Evolutionary conservation across 1,139 yeast genomes (phyloP).

Genomic region (Taiozyma sp.): DNA sequence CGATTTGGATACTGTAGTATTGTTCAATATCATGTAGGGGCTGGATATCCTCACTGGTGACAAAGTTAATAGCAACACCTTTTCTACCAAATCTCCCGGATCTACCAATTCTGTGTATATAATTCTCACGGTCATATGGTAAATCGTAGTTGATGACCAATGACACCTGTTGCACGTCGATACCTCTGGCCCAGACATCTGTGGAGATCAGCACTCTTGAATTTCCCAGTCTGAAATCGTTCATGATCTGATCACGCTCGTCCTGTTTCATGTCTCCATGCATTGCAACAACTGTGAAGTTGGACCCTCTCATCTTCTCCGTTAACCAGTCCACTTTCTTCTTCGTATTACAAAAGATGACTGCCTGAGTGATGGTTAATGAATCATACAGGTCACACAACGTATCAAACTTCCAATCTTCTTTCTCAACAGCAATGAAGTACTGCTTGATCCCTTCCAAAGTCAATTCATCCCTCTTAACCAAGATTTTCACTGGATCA

Average conservation of each 20-base stretch:
- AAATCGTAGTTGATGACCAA: constrained; percentile 89
- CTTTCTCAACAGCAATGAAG: constrained; percentile 81
- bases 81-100: constrained; percentile 95
- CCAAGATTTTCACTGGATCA: constrained; percentile 87
- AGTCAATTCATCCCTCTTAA: constrained; percentile 84
- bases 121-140: constrained; percentile 82
- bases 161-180: constrained; percentile 96
- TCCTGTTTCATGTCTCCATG: constrained; percentile 98
- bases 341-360: constrained; percentile 91
- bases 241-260: constrained; percentile 86
- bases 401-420: constrained; percentile 95
- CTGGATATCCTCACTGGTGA: constrained; percentile 63
- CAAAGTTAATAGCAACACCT: constrained; percentile 90
- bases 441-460: constrained; percentile 89
- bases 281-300: constrained; percentile 90
- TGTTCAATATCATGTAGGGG: constrained; percentile 67
- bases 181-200: constrained; percentile 98
- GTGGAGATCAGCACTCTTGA: constrained; percentile 89
- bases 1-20: constrained; percentile 72
- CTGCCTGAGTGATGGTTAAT: constrained; percentile 93
- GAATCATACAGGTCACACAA: constrained; percentile 91
- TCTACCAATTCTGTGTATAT: constrained; percentile 91
- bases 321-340: constrained; percentile 90
- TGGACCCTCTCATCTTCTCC: constrained; percentile 69
- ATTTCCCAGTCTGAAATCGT: constrained; percentile 72